These are phyloP conservation scores for Ustilago hordei DNA, from an alignment of 1,284 basidiomycete genomes.

Conservation along the genomic window DNA sequence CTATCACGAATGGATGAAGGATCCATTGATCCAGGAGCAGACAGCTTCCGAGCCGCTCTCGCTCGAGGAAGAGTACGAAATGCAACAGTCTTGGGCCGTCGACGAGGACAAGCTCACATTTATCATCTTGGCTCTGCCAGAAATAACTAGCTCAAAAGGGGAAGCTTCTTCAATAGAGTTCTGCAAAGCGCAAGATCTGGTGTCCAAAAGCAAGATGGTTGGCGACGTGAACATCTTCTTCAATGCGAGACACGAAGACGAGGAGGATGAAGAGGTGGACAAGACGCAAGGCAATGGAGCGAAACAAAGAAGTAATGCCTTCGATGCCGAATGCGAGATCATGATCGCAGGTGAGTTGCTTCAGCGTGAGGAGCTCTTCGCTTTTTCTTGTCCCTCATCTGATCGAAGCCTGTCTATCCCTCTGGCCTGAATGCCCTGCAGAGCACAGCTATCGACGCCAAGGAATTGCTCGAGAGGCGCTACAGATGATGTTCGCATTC, in stretches of 20 bases:
- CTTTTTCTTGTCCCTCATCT: background rate
- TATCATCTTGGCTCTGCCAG: conserved; percentile 76
- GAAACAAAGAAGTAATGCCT: conserved; percentile 54
- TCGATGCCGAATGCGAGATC: conserved; percentile 77
- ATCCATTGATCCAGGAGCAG: conserved; percentile 78
- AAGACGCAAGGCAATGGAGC: background rate
- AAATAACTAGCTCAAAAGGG: background rate
- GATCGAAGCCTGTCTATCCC: background rate
- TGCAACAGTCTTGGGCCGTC: conserved; percentile 89
- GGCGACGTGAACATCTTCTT: conserved; percentile 94
- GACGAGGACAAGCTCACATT: conserved; percentile 95
- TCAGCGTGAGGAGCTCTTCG: background rate
- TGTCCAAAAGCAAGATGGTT: conserved; percentile 75
- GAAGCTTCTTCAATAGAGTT: background rate
- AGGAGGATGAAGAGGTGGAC: conserved; percentile 64
- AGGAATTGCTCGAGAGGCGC: conserved; percentile 73
- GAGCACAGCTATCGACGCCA: conserved; percentile 75
- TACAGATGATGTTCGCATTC: conserved; percentile 67
- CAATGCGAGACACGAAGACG: conserved; percentile 42
- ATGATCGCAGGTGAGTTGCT: conserved; percentile 80
- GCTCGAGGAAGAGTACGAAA: conserved; percentile 86
- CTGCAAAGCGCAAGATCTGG: conserved; percentile 47
- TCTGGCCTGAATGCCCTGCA: conserved; percentile 59
- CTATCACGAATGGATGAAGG: conserved; percentile 92
- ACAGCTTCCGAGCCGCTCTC: conserved; percentile 89